Evolutionary conservation across 208 protist genomes (phyloP).

Genomic region (Leishmania arabica): DNA sequence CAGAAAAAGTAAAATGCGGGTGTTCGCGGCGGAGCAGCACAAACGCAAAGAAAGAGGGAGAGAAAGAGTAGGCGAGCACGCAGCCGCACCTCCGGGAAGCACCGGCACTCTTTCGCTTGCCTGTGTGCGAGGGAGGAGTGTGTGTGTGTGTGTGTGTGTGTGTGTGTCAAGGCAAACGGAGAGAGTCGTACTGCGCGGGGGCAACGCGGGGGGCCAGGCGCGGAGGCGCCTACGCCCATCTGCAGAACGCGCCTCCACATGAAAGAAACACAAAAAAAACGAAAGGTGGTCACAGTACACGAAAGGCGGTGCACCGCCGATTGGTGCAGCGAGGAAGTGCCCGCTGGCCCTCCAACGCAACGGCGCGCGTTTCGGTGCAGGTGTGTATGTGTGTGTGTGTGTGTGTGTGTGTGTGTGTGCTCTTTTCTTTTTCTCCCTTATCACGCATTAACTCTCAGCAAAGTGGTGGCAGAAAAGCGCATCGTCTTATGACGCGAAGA

Average conservation of each 20-base stretch:
- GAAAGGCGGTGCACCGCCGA: not conserved
- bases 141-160: not conserved
- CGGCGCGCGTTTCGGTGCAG: not conserved
- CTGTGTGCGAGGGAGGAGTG: not conserved
- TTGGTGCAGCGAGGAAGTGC: not conserved
- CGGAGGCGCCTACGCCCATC: not conserved
- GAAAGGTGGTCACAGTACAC: not conserved
- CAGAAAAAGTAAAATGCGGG: not conserved
- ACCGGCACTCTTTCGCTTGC: not conserved
- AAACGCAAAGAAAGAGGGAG: not conserved
- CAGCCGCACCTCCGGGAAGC: not conserved
- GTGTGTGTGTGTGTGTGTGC: not conserved
- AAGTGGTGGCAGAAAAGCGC: not conserved
- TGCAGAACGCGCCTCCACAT: not conserved
- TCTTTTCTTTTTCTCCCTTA: not conserved
- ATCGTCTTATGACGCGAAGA: not conserved
- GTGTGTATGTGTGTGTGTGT: not conserved
- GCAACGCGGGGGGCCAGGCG: not conserved
- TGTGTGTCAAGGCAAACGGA: not conserved
- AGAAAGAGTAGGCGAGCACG: not conserved
- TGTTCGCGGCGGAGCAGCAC: not conserved
- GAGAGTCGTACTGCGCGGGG: not conserved
- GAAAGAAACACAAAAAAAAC: not conserved
- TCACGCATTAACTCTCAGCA: not conserved
- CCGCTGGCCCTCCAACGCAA: not conserved